phyloP scores from a whole-genome alignment of 768 basidiomycete genomes.

The Serendipita sp. region DNA sequence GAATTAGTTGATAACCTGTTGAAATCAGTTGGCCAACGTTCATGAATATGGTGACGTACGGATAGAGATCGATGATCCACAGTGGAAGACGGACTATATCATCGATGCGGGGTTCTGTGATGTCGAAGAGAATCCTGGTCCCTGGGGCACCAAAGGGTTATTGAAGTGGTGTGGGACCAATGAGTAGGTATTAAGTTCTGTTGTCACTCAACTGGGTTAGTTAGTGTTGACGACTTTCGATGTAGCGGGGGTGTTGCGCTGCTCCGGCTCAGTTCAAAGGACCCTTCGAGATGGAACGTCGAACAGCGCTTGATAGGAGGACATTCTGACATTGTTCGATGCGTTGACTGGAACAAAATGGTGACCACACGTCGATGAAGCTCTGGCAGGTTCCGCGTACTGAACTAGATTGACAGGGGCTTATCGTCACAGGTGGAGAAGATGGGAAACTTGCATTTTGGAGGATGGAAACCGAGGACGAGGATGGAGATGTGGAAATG shows the following conservation, averaged over 20 bases:
- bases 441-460: slow-evolving; percentile 12
- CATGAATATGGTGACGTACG: slow-evolving; percentile 15
- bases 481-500: slow-evolving; percentile 10
- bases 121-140: not conserved
- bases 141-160: not conserved
- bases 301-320: slow-evolving; percentile 11
- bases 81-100: slow-evolving; percentile 18
- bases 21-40: slow-evolving; percentile 13
- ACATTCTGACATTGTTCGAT: slow-evolving; percentile 16
- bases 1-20: no score
- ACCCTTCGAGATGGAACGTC: slow-evolving; percentile 8
- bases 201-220: not conserved
- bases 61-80: slow-evolving; percentile 2
- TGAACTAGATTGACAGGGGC: slow-evolving; percentile 6
- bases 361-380: slow-evolving; percentile 5
- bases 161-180: not conserved
- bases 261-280: not conserved
- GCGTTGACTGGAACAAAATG: slow-evolving; percentile 11
- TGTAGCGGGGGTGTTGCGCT: slow-evolving; percentile 14
- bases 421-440: slow-evolving; percentile 16
- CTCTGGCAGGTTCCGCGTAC: not conserved
- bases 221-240: not conserved
- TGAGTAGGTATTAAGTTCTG: not conserved
- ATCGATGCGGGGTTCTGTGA: slow-evolving; percentile 13
- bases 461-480: not conserved